Base-by-base conservation (phyloP, 495 filamentous ascomycete genomes). In the Lophiotrema nucula region DNA sequence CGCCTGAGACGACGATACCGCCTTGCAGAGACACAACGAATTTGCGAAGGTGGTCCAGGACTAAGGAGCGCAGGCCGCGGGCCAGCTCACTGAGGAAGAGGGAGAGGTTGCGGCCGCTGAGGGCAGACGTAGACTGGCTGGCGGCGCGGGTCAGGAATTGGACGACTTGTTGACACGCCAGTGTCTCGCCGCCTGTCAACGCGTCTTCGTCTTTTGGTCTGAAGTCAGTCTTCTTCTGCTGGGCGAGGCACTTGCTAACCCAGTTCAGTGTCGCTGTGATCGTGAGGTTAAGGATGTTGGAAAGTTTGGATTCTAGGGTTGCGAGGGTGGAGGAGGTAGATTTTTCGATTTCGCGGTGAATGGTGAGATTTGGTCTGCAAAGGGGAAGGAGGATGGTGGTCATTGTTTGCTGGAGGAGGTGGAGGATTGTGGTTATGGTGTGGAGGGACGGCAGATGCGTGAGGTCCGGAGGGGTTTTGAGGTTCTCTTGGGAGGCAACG, bases 1-100 rank as follows among this genome's bases (percentile, higher is more conserved):
- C 95, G 78, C 96, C 96, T 44, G 87, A 90, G 23, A 97, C 90
- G 83, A 97, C 92, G 38, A 99, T 79, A 0, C 89, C 93, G 43
- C 95, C 95, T 0, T 91, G 88, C 27, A 90, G 88, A 69, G 88
- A 95, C 37, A 97, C 90, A 41, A 81, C 81, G 74, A 95, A 97
- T 62, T 88, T 89, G 66, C 93, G 95, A 73, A 97, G 88, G 73
- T 99, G 95, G 58, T 92, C 88, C 47, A 97, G 82, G 18, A 99
- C 77, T 2, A 92, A 77, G 26, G 73, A 74, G 55, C 90, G 87
- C 24, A 93, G 79, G 47, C 86, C 87, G 12, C 88, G 71, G 22
- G 90, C 92, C 24, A 97, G 84, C 73, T 97, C 95, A n/a, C 83
- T 85, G 53, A 84, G 79, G 62, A 97, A 86, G 27, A 85, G 74